Evolutionary conservation across 192 early-diverging fungal genomes (phyloP).

Genomic region (Polychytrium aggregatum): DNA sequence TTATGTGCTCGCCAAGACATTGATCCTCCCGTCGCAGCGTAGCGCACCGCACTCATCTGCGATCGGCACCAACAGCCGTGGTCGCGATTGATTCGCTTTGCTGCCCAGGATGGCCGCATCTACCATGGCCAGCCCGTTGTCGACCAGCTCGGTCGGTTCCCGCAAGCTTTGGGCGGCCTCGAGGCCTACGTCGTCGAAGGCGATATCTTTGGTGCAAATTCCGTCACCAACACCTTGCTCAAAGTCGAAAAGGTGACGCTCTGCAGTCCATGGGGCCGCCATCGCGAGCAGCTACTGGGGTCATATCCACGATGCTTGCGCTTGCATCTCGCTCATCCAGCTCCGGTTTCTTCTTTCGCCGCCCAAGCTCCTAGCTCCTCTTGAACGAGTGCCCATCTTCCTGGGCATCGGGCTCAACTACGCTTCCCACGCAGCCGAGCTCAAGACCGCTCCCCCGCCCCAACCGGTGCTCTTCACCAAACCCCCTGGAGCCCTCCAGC

Average conservation of each 20-base stretch:
- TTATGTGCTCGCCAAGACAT: no score
- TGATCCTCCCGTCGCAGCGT: no score
- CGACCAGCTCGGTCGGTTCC: neutral
- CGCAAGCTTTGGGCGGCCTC: no score
- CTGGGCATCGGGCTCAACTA: slow-evolving; percentile 54
- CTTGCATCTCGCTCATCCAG: neutral
- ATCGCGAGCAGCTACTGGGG: neutral
- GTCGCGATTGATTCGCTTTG: slow-evolving; percentile 23
- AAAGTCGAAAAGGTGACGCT: slow-evolving; percentile 29
- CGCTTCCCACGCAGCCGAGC: slow-evolving; percentile 41
- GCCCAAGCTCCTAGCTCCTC: neutral
- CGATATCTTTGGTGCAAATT: slow-evolving; percentile 21
- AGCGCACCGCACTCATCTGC: no score
- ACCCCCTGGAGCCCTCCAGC: slow-evolving; percentile 22
- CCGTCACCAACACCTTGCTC: slow-evolving; percentile 23
- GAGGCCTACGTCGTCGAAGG: slow-evolving; percentile 37
- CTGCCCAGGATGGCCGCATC: slow-evolving; percentile 30
- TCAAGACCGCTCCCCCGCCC: slow-evolving; percentile 30
- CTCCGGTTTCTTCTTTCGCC: neutral
- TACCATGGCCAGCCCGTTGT: slow-evolving; percentile 34
- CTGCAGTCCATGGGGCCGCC: neutral
- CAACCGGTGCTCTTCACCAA: slow-evolving; percentile 51
- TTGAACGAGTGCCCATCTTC: slow-evolving; percentile 2
- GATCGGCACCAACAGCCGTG: no score
- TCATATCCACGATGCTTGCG: neutral